phyloP scores from a whole-genome alignment of 371 early-diverging fungal species.

The Mucor piriformis region DNA sequence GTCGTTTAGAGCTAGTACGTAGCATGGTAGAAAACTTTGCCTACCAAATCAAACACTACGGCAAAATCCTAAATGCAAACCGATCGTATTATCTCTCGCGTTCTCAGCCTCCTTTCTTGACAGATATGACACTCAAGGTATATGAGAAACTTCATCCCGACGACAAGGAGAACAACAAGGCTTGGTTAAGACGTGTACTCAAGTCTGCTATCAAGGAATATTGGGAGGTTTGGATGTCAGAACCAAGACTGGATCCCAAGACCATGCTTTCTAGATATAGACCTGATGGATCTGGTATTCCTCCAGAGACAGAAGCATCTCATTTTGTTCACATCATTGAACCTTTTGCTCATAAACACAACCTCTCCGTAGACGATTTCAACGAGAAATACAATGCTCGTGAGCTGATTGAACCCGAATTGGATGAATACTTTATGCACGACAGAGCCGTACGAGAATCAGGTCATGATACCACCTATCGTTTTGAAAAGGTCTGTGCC shows the following conservation, averaged over 20 bases:
- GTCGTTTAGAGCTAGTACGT: conserved; percentile 79
- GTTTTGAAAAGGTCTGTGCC: conserved; percentile 91
- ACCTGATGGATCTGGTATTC: conserved; percentile 91
- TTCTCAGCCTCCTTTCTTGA: conserved; percentile 97
- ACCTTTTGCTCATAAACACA: conserved; percentile 78
- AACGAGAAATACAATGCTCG: conserved; percentile 69
- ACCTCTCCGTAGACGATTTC: conserved; percentile 74
- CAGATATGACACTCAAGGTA: conserved; percentile 93
- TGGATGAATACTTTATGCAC: conserved; percentile 95
- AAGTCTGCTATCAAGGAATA: conserved; percentile 92
- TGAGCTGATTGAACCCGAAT: conserved; percentile 72
- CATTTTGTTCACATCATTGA: conserved; percentile 92
- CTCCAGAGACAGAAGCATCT: conserved; percentile 95
- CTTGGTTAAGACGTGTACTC: conserved; percentile 78
- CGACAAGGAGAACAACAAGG: conserved; percentile 60
- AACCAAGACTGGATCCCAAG: conserved; percentile 76
- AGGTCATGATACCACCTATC: conserved; percentile 96
- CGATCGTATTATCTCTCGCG: conserved; percentile 95
- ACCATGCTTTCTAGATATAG: conserved; percentile 86
- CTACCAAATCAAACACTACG: conserved; percentile 95
- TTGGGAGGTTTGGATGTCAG: conserved; percentile 86
- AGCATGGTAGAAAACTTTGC: conserved; percentile 97
- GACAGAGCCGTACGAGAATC: conserved; percentile 97
- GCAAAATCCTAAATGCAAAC: conserved; percentile 97
- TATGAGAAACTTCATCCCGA: conserved; percentile 60